phyloP scores from a whole-genome alignment of 2,329 filamentous ascomycete genomes.

The Alternaria longipes region DNA sequence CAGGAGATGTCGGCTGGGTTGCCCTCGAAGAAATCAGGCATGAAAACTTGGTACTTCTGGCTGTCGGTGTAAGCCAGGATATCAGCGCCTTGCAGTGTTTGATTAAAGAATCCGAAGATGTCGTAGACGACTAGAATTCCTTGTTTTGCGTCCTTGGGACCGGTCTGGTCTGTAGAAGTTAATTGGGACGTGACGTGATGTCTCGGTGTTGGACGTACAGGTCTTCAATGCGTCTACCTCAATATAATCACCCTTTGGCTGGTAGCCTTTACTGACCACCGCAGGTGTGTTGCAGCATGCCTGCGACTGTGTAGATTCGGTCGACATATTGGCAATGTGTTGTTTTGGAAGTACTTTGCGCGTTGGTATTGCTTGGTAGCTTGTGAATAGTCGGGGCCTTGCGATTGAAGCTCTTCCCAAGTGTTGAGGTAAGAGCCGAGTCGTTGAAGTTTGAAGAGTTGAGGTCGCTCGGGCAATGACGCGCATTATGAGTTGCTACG shows the following conservation, averaged over 20 bases:
- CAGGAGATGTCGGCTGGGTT: conserved; percentile 70
- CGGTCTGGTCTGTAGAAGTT: conserved; percentile 61
- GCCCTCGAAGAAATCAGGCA: conserved; percentile 91
- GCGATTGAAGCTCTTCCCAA: conserved; percentile 23
- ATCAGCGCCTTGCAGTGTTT: conserved; percentile 70
- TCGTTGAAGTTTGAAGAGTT: conserved; percentile 16
- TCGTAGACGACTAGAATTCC: conserved; percentile 69
- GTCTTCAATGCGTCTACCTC: conserved; percentile 70
- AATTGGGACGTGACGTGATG: not conserved
- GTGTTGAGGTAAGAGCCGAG: not conserved
- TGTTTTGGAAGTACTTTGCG: conserved; percentile 6
- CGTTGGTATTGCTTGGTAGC: not conserved
- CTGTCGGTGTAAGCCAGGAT: conserved; percentile 68
- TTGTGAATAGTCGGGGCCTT: not conserved
- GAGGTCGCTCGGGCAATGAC: conserved; percentile 21
- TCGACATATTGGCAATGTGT: conserved; percentile 42
- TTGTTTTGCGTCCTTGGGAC: conserved; percentile 63
- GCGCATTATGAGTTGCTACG: conserved; percentile 24
- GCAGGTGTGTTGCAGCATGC: conserved; percentile 61
- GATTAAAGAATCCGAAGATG: conserved; percentile 71
- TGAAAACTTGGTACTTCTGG: conserved; percentile 82
- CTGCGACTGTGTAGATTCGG: conserved; percentile 48
- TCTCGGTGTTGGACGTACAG: conserved; percentile 52
- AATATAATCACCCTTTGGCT: conserved; percentile 67
- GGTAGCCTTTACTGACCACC: conserved; percentile 60